Evolutionary conservation across 2,329 filamentous ascomycete species (phyloP).

Genomic region (Neurospora sp.): DNA sequence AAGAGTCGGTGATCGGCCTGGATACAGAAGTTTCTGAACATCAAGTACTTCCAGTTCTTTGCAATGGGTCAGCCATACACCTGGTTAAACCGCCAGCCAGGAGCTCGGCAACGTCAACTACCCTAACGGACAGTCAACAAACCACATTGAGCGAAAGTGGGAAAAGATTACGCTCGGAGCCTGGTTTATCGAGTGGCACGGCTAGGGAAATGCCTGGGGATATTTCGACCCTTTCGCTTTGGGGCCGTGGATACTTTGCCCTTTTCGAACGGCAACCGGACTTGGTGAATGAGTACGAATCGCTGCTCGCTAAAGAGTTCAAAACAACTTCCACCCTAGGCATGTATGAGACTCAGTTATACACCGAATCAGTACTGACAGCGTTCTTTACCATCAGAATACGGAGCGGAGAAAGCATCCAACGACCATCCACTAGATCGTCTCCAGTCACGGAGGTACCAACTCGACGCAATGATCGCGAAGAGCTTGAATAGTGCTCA

Average conservation of each 20-base stretch:
- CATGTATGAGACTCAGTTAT: not conserved
- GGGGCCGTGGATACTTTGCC: constrained; percentile 19
- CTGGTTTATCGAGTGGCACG: not conserved
- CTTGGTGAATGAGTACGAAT: constrained; percentile 18
- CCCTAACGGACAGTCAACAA: too few species aligned
- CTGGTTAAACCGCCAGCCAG: too few species aligned
- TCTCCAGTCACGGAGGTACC: not conserved
- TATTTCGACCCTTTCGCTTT: constrained; percentile 11
- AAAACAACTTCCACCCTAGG: not conserved
- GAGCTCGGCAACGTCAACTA: not conserved
- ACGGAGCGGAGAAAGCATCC: too few species aligned
- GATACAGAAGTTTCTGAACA: not conserved
- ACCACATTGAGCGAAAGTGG: too few species aligned
- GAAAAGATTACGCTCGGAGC: too few species aligned
- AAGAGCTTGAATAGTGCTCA: constrained; percentile 4
- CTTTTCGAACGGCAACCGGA: constrained; percentile 12
- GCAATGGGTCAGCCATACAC: not conserved
- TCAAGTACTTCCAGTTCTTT: too few species aligned
- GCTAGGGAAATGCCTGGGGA: not conserved
- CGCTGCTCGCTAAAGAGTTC: constrained; percentile 11
- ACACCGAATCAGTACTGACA: not conserved
- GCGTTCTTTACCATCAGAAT: not conserved
- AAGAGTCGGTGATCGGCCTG: not conserved
- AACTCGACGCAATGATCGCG: constrained; percentile 10
- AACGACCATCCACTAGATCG: too few species aligned